These are phyloP conservation scores for Fusarium brachygibbosum DNA, from an alignment of 2,329 filamentous ascomycete species.

Conservation along the genomic window DNA sequence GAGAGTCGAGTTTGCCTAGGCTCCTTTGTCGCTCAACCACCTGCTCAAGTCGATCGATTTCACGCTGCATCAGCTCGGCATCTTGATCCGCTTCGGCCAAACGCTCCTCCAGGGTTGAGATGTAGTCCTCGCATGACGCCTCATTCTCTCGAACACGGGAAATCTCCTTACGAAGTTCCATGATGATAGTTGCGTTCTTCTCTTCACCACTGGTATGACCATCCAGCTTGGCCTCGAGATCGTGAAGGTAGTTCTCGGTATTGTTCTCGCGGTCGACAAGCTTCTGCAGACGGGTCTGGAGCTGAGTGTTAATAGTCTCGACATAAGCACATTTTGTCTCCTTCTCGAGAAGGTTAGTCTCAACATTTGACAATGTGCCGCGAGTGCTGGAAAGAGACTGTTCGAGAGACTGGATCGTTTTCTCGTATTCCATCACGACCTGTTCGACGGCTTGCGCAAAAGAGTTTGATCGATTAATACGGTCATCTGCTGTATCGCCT, in stretches of 20 bases:
- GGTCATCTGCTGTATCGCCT: slow-evolving; percentile 85
- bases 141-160: slow-evolving; percentile 90
- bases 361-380: slow-evolving; percentile 83
- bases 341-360: slow-evolving; percentile 89
- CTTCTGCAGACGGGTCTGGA: slow-evolving; percentile 92
- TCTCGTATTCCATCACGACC: slow-evolving; percentile 97
- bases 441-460: slow-evolving; percentile 97
- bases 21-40: slow-evolving; percentile 96
- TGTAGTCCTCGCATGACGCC: slow-evolving; percentile 92
- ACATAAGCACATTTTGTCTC: slow-evolving; percentile 94
- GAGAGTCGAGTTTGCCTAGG: slow-evolving; percentile 91
- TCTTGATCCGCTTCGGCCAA: slow-evolving; percentile 97
- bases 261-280: slow-evolving; percentile 90
- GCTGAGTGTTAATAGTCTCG: slow-evolving; percentile 90
- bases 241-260: slow-evolving; percentile 93
- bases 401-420: slow-evolving; percentile 95
- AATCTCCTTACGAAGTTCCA: slow-evolving; percentile 92
- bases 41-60: slow-evolving; percentile 93
- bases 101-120: slow-evolving; percentile 94
- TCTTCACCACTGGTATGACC: slow-evolving; percentile 93
- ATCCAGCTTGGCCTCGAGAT: slow-evolving; percentile 90
- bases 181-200: slow-evolving; percentile 86
- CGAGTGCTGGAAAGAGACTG: slow-evolving; percentile 91
- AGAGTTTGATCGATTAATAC: slow-evolving; percentile 92
- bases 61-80: slow-evolving; percentile 94